Evolutionary conservation across 805 yeast genomes (phyloP), one percentile per base, ranked within the genome.

Genomic region (Zygoascus bituminiphila): DNA sequence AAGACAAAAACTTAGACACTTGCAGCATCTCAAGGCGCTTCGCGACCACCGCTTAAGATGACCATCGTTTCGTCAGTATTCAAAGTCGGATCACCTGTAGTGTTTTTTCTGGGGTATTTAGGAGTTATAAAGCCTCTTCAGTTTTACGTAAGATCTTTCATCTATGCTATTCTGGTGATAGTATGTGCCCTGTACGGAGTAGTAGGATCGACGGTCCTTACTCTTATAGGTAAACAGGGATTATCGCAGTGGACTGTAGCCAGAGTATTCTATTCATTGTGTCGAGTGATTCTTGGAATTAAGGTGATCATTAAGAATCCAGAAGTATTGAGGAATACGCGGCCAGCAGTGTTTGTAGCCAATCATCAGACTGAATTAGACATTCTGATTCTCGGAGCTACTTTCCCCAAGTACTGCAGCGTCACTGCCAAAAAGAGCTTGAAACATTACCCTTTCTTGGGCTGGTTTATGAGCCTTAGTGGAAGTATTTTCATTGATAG

Each of bases 361-460:
- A 91, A 91, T 68, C 98, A 91, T 70, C 98, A 91, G 70, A 79
- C 93, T 26, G 88, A 87, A 26, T 67, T 93, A 54, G 98, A 93
- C 63, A 79, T 93, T 50, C 72, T 84, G 45, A 67, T 89, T 51
- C 71, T 93, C 54, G 98, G 96, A 23, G 78, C 77, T 55, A 66
- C 87, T 38, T 93, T 93, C 73, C 96, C 95, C 45, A 79, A 80
- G 44, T 87, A 86, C 45, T 88, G 89, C 70, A 81, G 89, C 6
- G 96, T 93, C 42, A 93, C 98, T 1, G 93, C 97, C 31, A 93
- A 93, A 67, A 81, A 79, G 63, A 82, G 86, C 4, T 74, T 93
- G 59, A 80, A 85, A 59, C 87, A 78, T 62, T 71, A 88, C 46
- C 99, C 99, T 15, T 76, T 93, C 58, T 72, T 93, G 57, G 99